A percentile compares a stretch with the other conserved stretches of the same genome.
These are phyloP conservation scores for Arxiozyma slooffiae DNA, from an alignment of 1,139 yeast genomes.

Conservation along the genomic window DNA sequence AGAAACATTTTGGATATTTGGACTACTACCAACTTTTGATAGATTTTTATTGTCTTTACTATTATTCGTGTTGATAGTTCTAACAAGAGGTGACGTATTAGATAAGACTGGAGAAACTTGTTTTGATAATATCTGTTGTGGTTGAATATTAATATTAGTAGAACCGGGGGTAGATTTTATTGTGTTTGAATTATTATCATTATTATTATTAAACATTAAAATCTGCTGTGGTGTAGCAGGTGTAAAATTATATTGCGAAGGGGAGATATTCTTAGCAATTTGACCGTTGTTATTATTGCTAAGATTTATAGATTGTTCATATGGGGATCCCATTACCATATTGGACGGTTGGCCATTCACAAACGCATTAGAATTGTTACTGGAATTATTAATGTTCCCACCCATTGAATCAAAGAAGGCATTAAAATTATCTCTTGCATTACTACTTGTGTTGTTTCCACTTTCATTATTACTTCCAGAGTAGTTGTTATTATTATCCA, in stretches of 20 bases:
- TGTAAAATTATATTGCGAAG: constrained; percentile 8
- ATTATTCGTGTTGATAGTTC: constrained; percentile 2
- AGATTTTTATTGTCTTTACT: constrained; percentile 3
- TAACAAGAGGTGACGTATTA: neutral
- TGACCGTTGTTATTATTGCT: constrained; percentile 4
- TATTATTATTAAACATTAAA: constrained; percentile 11
- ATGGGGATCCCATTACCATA: constrained; percentile 1
- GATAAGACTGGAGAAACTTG: constrained; percentile 23
- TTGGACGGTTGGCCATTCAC: neutral
- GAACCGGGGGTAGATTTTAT: neutral
- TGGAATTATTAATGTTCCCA: neutral
- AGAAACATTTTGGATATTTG: constrained; percentile 3
- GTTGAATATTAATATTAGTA: constrained; percentile 5
- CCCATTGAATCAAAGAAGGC: neutral
- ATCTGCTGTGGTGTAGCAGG: constrained; percentile 21
- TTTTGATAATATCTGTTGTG: constrained; percentile 17
- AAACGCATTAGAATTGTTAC: constrained; percentile 1
- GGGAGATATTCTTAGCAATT: constrained; percentile 10
- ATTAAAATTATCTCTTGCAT: constrained; percentile 1
- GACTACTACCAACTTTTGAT: neutral
- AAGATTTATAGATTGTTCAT: neutral
- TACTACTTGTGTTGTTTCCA: neutral
- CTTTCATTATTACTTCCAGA: constrained; percentile 8
- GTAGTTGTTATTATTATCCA: constrained; percentile 1
- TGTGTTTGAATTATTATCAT: neutral